Base-by-base conservation (phyloP, 2,329 filamentous ascomycete species). In the Diaporthe longicolla region DNA sequence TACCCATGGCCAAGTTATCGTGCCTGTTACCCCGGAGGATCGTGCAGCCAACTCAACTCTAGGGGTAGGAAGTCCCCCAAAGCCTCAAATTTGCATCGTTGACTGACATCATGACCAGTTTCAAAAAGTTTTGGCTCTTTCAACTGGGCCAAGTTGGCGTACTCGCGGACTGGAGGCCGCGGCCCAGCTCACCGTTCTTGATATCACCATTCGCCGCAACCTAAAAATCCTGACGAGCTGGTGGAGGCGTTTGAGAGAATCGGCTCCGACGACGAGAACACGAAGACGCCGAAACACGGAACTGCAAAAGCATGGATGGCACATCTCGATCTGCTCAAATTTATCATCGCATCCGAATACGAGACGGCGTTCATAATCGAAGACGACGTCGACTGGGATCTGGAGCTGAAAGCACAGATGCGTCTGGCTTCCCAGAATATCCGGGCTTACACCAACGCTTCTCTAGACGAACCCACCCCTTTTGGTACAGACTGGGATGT, bases 291-390 rank as follows among this genome's bases (percentile, higher is more conserved):
- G 26, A 55, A 55, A 32, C 52, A 55, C 52, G 52, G 52, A 32
- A 55, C 52, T 29, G 52, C 52, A 6, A 55, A 55, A 17, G 52
- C 52, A 55, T 55, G 52, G 52, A 55, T 55, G 52, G 52, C 52
- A 21, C 52, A 55, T 55, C 52, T 55, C 29, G 52, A 55, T 8
- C 52, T 55, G 3, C 24, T 55, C 10, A 55, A 55, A 26, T 55
- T 55, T 11, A 9, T 55, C 13, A 32, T 55, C 26, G 52, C 52
- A 55, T 55, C 52, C 52, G 52, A 29, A 32, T 55, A 32, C 52
- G 52, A 55, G 8, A 55, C 52, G 15, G 26, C 52, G 26, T 29
- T 55, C 26, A 55, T 55, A 24, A 55, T 55, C 24, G 52, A 55
- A 55, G 52, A 55, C 52, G 52, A 55, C 19, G 52, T 55, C 11